Evolutionary conservation across 2,329 filamentous ascomycete species (phyloP), one percentile per base, ranked within the genome.

Genomic region (Grosmannia clavigera): DNA sequence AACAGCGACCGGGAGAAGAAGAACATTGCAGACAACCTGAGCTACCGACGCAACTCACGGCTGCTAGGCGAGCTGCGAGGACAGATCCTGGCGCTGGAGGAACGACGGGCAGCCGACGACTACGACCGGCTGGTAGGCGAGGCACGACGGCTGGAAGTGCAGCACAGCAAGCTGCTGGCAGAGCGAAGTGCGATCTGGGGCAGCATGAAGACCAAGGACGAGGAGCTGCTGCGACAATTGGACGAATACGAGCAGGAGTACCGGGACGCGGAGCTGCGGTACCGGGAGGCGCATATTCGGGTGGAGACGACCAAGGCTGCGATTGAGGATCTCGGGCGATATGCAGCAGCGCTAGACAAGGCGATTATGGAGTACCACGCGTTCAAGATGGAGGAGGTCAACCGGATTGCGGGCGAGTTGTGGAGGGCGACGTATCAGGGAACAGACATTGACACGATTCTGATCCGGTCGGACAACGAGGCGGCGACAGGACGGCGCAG

Each of bases 321-420:
- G 3, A 89, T 96, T 59, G 90, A 95, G 61, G 94, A 99, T 70
- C 77, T 99, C 43, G 87, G 81, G 7, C 87, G 89, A 50, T 97
- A 95, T 70, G 81, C 84, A 52, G 80, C 83, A 11, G 94, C 94
- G 9, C 81, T 99, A 14, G 92, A 97, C 76, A 90, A 94, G 69
- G 95, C 94, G 55, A 95, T 99, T 68, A 96, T 99, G 90, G 90
- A 89, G 68, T 99, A 92, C 70, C 94, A 99, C 75, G 82, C 86
- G 35, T 77, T 96, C 70, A 99, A 99, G 78, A 99, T 99, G 94
- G 89, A 94, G 66, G 92, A 99, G 71, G 92, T 99, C 71, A 99
- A 99, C 73, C 82, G 85, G 60, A 96, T 96, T 71, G 87, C 95
- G 57, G 90, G 88, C 64, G 94, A 99, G 71, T 81, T 99, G n/a